These are phyloP conservation scores for Sugiyamaella qingdaonensis DNA, from an alignment of 805 yeast species.

Conservation along the genomic window DNA sequence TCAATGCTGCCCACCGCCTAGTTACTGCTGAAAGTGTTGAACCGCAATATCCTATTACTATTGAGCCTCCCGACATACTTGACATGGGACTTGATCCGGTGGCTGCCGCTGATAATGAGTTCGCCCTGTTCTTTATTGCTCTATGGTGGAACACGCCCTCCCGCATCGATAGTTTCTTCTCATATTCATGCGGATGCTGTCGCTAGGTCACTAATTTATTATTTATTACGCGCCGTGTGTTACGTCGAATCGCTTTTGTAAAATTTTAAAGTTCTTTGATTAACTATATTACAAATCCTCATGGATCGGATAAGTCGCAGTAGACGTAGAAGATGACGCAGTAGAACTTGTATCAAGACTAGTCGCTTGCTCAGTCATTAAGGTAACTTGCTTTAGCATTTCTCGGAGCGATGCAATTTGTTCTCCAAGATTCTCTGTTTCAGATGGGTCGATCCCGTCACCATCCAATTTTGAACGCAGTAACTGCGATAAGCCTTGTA, in stretches of 20 bases:
- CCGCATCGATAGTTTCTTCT: slow-evolving; percentile 30
- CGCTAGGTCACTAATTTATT: background rate
- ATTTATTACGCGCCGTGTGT: background rate
- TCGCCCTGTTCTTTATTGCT: slow-evolving; percentile 40
- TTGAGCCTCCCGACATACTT: slow-evolving; percentile 45
- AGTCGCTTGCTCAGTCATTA: background rate
- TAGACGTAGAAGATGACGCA: slow-evolving; percentile 3
- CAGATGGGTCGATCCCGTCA: background rate
- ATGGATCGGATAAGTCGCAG: slow-evolving; percentile 4
- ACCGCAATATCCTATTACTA: slow-evolving; percentile 3
- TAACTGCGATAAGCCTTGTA: background rate
- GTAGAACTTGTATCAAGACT: background rate
- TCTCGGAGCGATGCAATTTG: slow-evolving; percentile 1
- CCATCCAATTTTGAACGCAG: background rate
- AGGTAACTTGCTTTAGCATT: slow-evolving; percentile 8
- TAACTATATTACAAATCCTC: slow-evolving; percentile 15
- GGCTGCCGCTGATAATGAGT: slow-evolving; percentile 42
- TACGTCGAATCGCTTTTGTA: too few relatives aligned
- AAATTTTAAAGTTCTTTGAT: too few relatives aligned
- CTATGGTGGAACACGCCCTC: slow-evolving; percentile 48
- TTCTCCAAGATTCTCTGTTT: background rate
- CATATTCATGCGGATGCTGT: slow-evolving; percentile 27
- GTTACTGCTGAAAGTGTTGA: slow-evolving; percentile 32
- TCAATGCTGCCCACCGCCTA: slow-evolving; percentile 38
- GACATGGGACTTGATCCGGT: slow-evolving; percentile 61